These are phyloP conservation scores for Aspergillus incahuasiensis DNA, from an alignment of 495 filamentous ascomycete species.

Conservation along the genomic window DNA sequence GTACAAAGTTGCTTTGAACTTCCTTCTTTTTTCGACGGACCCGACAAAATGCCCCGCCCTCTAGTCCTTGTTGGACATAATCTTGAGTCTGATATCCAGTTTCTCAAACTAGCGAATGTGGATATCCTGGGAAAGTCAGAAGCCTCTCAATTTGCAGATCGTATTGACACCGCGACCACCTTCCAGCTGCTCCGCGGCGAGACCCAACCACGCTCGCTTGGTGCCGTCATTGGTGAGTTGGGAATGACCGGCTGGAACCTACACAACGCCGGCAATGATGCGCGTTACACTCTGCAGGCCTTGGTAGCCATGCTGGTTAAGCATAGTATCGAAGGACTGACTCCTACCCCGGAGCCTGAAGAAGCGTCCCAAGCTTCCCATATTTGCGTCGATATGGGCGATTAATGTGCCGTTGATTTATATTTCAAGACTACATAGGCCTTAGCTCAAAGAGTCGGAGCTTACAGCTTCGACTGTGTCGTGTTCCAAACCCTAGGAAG, in stretches of 20 bases:
- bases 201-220: slow-evolving; percentile 49
- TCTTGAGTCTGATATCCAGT: slow-evolving; percentile 58
- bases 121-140: slow-evolving; percentile 11
- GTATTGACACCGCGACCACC: slow-evolving; percentile 65
- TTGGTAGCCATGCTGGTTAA: slow-evolving; percentile 62
- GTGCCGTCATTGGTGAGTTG: slow-evolving; percentile 56
- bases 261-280: slow-evolving; percentile 97
- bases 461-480: no score
- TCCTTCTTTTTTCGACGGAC: slow-evolving; percentile 30
- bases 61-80: slow-evolving; percentile 80
- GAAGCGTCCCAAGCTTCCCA: not conserved
- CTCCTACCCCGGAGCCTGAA: slow-evolving; percentile 49
- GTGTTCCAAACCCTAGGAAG: no score
- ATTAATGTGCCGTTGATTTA: not conserved
- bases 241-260: slow-evolving; percentile 58
- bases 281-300: slow-evolving; percentile 73
- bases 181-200: slow-evolving; percentile 54
- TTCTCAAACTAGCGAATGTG: slow-evolving; percentile 58
- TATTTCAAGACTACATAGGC: not conserved
- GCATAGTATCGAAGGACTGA: not conserved
- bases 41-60: slow-evolving; percentile 40
- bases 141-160: slow-evolving; percentile 35
- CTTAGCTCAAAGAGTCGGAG: no score
- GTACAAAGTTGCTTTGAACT: slow-evolving; percentile 47
- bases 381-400: not conserved